Percentiles rank a stretch among this genome's conserved stretches.
phyloP scores from a whole-genome alignment of 2,329 filamentous ascomycete species.

The Gyromitra esculenta region DNA sequence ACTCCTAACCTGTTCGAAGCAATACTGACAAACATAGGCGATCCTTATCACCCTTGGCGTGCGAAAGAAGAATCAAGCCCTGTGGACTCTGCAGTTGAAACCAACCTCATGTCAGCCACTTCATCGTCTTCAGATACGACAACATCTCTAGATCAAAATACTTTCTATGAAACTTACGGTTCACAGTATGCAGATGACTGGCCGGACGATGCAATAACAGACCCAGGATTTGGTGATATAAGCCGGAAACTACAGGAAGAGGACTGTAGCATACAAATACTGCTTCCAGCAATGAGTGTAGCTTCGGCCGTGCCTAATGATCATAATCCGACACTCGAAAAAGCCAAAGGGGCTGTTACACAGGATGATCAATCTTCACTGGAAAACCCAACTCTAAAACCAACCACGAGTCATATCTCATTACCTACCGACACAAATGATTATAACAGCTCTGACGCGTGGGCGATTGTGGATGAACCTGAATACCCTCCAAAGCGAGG shows the following conservation, averaged over 20 bases:
- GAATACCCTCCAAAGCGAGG: not conserved
- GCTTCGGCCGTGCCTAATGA: not conserved
- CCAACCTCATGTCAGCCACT: not conserved
- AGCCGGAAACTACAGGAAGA: not conserved
- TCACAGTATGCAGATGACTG: slow-evolving; percentile 5
- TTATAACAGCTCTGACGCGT: not conserved
- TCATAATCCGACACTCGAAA: not conserved
- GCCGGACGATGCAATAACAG: not conserved
- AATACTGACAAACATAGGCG: too few species aligned
- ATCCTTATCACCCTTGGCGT: too few species aligned
- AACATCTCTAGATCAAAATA: not conserved
- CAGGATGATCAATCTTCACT: not conserved
- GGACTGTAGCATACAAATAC: not conserved
- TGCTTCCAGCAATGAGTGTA: not conserved
- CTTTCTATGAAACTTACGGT: not conserved
- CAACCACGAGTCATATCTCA: not conserved
- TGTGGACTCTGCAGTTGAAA: not conserved
- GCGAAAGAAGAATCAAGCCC: not conserved
- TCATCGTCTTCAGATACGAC: not conserved
- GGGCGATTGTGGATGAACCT: not conserved
- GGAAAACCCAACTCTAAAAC: not conserved
- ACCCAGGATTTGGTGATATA: not conserved
- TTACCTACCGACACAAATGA: not conserved
- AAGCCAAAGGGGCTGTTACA: not conserved
- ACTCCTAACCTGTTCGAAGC: too few species aligned